Conservation (phyloP, 1,284 basidiomycete genomes). For the Afroboletus lepidellus region DNA sequence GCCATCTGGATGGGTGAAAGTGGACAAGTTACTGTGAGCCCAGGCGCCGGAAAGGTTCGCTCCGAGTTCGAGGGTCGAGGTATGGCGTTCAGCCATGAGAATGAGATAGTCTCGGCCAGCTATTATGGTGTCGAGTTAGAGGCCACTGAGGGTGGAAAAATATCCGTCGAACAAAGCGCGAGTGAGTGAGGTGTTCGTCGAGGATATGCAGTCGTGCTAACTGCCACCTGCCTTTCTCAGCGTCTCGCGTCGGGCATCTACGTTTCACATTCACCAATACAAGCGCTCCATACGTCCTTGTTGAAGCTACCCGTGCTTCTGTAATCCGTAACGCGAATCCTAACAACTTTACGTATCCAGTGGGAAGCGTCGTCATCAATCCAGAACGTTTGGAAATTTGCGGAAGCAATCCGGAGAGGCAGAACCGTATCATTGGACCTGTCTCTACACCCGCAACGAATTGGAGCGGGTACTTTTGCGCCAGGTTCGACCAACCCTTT, state of each 20-base stretch:
- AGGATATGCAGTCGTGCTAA: not conserved
- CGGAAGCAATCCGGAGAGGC: constrained; percentile 71
- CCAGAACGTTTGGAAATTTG: constrained; percentile 53
- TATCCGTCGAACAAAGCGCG: constrained; percentile 67
- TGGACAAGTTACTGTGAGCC: constrained; percentile 61
- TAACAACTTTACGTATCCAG: constrained; percentile 59
- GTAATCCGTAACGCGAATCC: constrained; percentile 61
- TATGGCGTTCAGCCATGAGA: constrained; percentile 54
- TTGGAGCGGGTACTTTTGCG: constrained; percentile 72
- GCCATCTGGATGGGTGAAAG: constrained; percentile 92
- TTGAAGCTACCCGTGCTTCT: constrained; percentile 68
- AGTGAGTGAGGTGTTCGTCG: constrained; percentile 46
- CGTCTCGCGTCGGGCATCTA: constrained; percentile 76
- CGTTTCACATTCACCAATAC: constrained; percentile 64
- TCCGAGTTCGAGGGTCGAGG: constrained; percentile 60
- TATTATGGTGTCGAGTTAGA: constrained; percentile 69
- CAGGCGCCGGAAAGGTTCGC: constrained; percentile 55
- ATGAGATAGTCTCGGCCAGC: constrained; percentile 62
- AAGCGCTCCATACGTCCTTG: constrained; percentile 56
- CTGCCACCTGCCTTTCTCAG: constrained; percentile 37
- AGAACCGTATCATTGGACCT: constrained; percentile 71
- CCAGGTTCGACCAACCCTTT: constrained; percentile 61
- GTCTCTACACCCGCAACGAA: constrained; percentile 47
- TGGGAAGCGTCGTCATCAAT: constrained; percentile 56
- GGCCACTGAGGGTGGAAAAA: constrained; percentile 46